Base-by-base conservation (phyloP, 345 rosid species). In the Crucihimalaya himalaica region DNA sequence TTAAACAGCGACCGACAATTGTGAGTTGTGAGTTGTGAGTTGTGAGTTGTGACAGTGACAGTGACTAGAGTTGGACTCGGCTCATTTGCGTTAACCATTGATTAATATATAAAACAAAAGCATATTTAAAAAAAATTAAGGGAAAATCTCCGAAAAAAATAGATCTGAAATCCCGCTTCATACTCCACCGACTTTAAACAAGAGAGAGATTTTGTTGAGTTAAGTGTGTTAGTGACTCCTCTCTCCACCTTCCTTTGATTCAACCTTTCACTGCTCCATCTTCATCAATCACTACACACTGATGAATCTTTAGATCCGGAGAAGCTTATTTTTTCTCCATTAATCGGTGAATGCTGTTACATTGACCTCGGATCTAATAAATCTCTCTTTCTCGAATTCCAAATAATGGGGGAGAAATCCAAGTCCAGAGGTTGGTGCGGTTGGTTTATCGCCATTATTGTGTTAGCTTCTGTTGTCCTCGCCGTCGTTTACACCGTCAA, bases 361-460 rank as follows among this genome's bases (percentile, higher is more conserved):
- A 65, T 57, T 77, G 72, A 77, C 18, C 14, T 5, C 56, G 25
- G 76, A 71, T 76, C 70, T 62, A 40, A 45, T 5, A 45, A 6
- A 15, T 2, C 55, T 14, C 56, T 63, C 39, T 53, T 8, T 9
- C n/a, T 0, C 3, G 4, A 46, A 25, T 74, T 61, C 39, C 4
- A 5, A 60, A 76, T n/a, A 74, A 93, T 89, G 98, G 89, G 84
- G 10, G 83, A 82, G 77, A 83, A 89, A 79, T 85, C 88, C 4
- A 81, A 75, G 69, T 87, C 90, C 3, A 63, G 83, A 46, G 92
- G 97, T 0, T 84, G 80, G 53, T 79, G 78, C 14, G 94, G 97
- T 52, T 95, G 98, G 98, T 77, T 87, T 3, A 54, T 92, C 19
- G 99, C 79, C 25, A 16, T 74, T 8, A 72, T 86, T 3, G 63